Evolutionary conservation across 495 filamentous ascomycete genomes (phyloP).

Genomic region (Stereocaulon alpinum): DNA sequence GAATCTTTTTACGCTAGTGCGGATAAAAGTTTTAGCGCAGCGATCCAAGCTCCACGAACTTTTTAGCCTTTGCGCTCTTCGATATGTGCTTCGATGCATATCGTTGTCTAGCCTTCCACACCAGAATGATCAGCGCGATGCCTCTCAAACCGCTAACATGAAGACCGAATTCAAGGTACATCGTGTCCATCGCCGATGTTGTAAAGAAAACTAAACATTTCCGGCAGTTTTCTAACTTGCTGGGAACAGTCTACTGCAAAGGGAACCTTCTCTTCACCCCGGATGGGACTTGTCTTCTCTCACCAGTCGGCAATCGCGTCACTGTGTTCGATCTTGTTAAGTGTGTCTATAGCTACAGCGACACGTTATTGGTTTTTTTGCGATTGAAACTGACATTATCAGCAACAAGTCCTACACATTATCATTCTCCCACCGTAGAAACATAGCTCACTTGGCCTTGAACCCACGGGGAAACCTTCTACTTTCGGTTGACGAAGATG

Average conservation of each 20-base stretch:
- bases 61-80: not conserved
- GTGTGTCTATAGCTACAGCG: conserved; percentile 39
- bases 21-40: conserved; percentile 2
- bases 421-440: conserved; percentile 86
- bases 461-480: conserved; percentile 83
- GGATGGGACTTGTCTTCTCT: conserved; percentile 89
- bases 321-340: conserved; percentile 93
- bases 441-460: conserved; percentile 78
- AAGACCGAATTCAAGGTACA: conserved; percentile 90
- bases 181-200: not conserved
- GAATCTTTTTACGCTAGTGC: conserved; percentile 4
- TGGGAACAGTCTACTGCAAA: conserved; percentile 94
- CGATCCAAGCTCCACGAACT: not conserved
- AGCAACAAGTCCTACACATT: conserved; percentile 96
- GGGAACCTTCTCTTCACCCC: conserved; percentile 95
- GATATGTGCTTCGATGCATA: not conserved
- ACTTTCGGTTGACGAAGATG: conserved; percentile 88
- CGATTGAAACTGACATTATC: conserved; percentile 17
- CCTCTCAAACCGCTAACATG: conserved; percentile 43
- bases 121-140: not conserved
- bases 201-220: conserved; percentile 12
- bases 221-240: conserved; percentile 76
- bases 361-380: not conserved
- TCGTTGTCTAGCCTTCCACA: not conserved
- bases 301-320: conserved; percentile 94